Conservation (phyloP, 108 stramenopile species). For the Cyclotella distinguenda region DNA sequence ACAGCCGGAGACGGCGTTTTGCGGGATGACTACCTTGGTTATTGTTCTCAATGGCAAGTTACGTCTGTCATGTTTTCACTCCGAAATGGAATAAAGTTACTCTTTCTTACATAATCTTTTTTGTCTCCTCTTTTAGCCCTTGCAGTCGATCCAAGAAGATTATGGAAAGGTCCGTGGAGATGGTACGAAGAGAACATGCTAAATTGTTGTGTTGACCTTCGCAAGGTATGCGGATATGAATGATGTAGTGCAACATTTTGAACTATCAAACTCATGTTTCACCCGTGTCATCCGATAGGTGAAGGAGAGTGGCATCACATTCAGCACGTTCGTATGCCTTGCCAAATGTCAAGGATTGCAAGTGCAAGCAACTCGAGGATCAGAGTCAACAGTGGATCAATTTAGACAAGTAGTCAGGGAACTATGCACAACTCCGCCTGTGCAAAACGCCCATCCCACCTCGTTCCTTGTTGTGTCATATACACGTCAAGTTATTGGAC, state of each 20-base stretch:
- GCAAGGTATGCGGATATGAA: slow-evolving; percentile 36
- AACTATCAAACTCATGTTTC: not conserved
- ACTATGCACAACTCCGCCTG: slow-evolving; percentile 44
- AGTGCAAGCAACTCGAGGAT: slow-evolving; percentile 48
- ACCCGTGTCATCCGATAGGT: slow-evolving; percentile 21
- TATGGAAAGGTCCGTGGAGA: slow-evolving; percentile 96
- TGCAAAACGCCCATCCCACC: slow-evolving; percentile 38
- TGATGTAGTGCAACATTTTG: too few relatives aligned
- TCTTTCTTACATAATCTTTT: not conserved
- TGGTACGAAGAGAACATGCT: slow-evolving; percentile 92
- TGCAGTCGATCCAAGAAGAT: slow-evolving; percentile 82
- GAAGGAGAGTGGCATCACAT: slow-evolving; percentile 72
- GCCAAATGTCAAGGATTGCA: slow-evolving; percentile 81
- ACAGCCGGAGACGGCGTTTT: slow-evolving; percentile 93
- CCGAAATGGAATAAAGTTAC: not conserved
- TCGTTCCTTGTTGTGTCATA: slow-evolving; percentile 68
- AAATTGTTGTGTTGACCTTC: slow-evolving; percentile 83
- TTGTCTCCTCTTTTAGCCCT: slow-evolving; percentile 52
- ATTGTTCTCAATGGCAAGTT: slow-evolving; percentile 83
- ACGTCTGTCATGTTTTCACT: not conserved
- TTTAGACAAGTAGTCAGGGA: slow-evolving; percentile 67
- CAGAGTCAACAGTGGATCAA: slow-evolving; percentile 55
- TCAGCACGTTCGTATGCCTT: slow-evolving; percentile 70
- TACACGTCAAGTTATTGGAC: slow-evolving; percentile 59
- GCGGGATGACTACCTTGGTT: slow-evolving; percentile 89